Evolutionary conservation across 2,329 filamentous ascomycete genomes (phyloP).

Genomic region (Epichloe bromicola): DNA sequence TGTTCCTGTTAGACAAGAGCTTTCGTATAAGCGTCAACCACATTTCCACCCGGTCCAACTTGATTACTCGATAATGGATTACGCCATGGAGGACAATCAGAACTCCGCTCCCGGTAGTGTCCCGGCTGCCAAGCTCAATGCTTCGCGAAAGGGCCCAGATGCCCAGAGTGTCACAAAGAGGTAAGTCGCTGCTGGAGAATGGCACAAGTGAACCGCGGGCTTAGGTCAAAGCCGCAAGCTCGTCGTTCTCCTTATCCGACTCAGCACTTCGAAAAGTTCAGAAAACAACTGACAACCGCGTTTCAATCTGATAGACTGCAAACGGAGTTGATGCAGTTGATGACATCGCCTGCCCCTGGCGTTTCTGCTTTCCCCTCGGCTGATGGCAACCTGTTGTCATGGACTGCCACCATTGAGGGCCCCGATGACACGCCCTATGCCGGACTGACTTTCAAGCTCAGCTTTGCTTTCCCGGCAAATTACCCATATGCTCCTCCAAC

Average conservation of each 20-base stretch:
- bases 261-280: neutral
- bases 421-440: conserved; percentile 87
- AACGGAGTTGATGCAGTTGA: conserved; percentile 95
- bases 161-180: conserved; percentile 67
- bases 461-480: conserved; percentile 78
- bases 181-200: conserved; percentile 26
- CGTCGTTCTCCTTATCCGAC: neutral
- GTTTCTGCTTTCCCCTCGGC: conserved; percentile 89
- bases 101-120: conserved; percentile 52
- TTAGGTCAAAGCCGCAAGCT: neutral
- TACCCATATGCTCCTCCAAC: conserved; percentile 88
- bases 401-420: conserved; percentile 88
- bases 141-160: conserved; percentile 45
- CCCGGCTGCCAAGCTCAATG: conserved; percentile 48
- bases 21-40: neutral
- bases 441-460: conserved; percentile 79
- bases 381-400: conserved; percentile 79
- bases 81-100: conserved; percentile 43
- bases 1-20: neutral
- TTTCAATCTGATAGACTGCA: conserved; percentile 54
- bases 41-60: neutral
- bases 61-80: conserved; percentile 23
- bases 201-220: neutral
- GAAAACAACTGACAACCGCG: neutral
- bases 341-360: conserved; percentile 87